These are phyloP conservation scores for Paxillus rubicundulus DNA, from an alignment of 768 basidiomycete genomes.

Conservation along the genomic window DNA sequence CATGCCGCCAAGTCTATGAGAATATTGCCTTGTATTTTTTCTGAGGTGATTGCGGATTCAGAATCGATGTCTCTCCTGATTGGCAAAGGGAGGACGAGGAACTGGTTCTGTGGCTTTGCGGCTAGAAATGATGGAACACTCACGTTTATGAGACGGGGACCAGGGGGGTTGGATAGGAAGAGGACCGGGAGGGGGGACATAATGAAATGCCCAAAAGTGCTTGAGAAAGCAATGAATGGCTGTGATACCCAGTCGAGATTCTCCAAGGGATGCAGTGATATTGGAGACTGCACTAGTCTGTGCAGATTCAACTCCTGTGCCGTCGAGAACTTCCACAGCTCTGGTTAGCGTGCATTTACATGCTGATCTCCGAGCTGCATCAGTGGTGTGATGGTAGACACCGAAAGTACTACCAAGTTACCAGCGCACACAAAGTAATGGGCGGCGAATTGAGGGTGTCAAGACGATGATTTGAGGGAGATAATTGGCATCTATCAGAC, in stretches of 20 bases:
- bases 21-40: not conserved
- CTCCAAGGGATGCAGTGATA: not conserved
- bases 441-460: not conserved
- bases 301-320: not conserved
- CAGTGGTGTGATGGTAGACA: not conserved
- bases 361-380: not conserved
- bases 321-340: not conserved
- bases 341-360: not conserved
- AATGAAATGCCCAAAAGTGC: not conserved
- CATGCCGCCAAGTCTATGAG: not conserved
- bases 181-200: not conserved
- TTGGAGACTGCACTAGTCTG: not conserved
- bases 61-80: not conserved
- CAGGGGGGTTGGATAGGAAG: not conserved
- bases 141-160: conserved; percentile 1
- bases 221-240: not conserved
- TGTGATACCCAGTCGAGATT: not conserved
- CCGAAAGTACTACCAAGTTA: not conserved
- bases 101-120: not conserved
- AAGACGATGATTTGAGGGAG: not conserved
- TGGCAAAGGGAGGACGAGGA: not conserved
- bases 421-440: not conserved
- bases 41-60: not conserved
- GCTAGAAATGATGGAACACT: not conserved
- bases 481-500: not conserved